Base-by-base conservation (phyloP, 2,329 filamentous ascomycete genomes). In the Mycosphaerella arachidis region DNA sequence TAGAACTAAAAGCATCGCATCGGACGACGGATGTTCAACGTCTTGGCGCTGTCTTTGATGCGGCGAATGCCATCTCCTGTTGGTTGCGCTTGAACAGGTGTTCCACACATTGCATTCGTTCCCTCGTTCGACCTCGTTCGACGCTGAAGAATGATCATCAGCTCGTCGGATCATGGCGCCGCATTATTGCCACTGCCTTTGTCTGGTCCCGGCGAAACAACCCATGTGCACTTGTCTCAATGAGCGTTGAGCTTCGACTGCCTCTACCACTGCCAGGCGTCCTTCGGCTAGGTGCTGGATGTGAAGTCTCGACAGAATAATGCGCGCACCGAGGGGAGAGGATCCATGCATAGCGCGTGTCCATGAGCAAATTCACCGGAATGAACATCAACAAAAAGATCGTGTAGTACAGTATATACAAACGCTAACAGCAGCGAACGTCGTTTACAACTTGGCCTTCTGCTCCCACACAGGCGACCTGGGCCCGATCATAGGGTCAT, bases 401-500 rank as follows among this genome's bases (percentile, higher is more conserved):
- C 46, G 9, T 50, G 30, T 52, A 29, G 30, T 50, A 50, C 27
- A 50, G 27, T 50, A 52, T 57, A 52, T 45, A 57, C 46, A 57
- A 30, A 16, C 31, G 29, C 33, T 31, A 31, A 20, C 10, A 10
- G 27, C 55, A 27, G 18, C 55, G 40, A 37, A 20, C 33, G 1
- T 13, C 20, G 20, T 46, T 43, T 63, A 71, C 62, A 71, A 64
- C 63, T 67, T 71, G 56, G 68, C 62, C 57, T 68, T 66, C 56
- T 66, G 62, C 63, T 62, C 58, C 63, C 63, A 66, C 12, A 58
- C 58, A 37, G 61, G 43, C 30, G 37, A 48, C 18, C 10, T 58
- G 20, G 79, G 79, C 12, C 77, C 78, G 43, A 73, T 65, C 45
- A 82, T 71, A 45, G 78, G 75, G 69, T 82, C 79, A 57, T 88